Conservation (phyloP, 192 early-diverging fungal species). For the Coemansia sp. region DNA sequence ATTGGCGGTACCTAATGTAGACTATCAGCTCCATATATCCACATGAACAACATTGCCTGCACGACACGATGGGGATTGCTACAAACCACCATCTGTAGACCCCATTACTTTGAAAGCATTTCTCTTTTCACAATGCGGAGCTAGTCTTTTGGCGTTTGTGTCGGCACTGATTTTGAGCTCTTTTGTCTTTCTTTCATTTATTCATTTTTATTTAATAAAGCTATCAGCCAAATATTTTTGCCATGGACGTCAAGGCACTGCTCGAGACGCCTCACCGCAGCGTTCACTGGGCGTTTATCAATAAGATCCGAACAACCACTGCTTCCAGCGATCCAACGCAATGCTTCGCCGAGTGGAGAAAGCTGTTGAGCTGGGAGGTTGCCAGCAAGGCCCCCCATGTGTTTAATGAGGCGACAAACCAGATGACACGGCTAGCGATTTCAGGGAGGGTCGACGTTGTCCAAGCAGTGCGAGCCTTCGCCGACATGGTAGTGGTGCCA, state of each 20-base stretch:
- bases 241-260: constrained; percentile 25
- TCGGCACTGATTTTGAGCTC: neutral
- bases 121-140: neutral
- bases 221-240: neutral
- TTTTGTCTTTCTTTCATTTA: neutral
- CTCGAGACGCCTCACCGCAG: constrained; percentile 37
- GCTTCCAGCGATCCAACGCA: constrained; percentile 5
- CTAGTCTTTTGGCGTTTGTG: neutral
- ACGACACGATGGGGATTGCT: neutral
- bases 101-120: constrained; percentile 1
- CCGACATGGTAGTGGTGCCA: constrained; percentile 24
- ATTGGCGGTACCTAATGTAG: too few species aligned
- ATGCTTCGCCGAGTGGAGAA: constrained; percentile 24
- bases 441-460: constrained; percentile 19
- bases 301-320: constrained; percentile 20
- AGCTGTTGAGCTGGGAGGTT: constrained; percentile 28
- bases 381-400: constrained; percentile 31
- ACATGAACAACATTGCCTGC: neutral
- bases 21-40: neutral
- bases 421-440: constrained; percentile 12
- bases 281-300: constrained; percentile 39
- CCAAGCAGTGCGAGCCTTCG: constrained; percentile 15
- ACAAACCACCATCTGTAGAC: neutral
- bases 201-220: neutral
- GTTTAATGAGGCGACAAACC: constrained; percentile 19